phyloP scores from a whole-genome alignment of 768 basidiomycete species.

The Clavulina sp. region DNA sequence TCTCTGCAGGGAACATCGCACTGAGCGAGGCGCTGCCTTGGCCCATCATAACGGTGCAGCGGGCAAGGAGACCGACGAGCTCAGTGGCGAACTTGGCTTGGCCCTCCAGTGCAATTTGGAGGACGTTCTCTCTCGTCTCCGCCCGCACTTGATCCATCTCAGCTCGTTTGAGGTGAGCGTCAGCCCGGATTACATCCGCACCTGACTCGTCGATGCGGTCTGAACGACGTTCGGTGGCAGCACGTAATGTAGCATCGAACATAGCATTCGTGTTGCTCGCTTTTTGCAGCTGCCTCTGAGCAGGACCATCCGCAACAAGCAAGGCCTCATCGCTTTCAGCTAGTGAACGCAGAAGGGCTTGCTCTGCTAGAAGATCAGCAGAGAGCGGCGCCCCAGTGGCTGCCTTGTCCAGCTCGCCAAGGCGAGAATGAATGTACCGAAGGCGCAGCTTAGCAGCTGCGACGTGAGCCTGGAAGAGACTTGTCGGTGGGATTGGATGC shows the following conservation, averaged over 20 bases:
- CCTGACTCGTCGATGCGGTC: slow-evolving; percentile 59
- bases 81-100: slow-evolving; percentile 52
- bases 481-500: too few species aligned
- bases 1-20: slow-evolving; percentile 1
- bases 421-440: slow-evolving; percentile 40
- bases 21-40: slow-evolving; percentile 33
- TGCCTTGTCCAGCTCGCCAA: slow-evolving; percentile 30
- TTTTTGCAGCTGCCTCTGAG: slow-evolving; percentile 42
- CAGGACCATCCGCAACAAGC: slow-evolving; percentile 37
- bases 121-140: slow-evolving; percentile 44
- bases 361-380: slow-evolving; percentile 54
- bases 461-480: slow-evolving; percentile 53
- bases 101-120: slow-evolving; percentile 40
- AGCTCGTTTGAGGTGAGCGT: slow-evolving; percentile 43
- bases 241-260: slow-evolving; percentile 76
- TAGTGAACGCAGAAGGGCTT: slow-evolving; percentile 45
- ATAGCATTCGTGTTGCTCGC: slow-evolving; percentile 61
- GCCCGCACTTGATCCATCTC: slow-evolving; percentile 56
- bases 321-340: slow-evolving; percentile 54
- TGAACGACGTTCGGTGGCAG: slow-evolving; percentile 59
- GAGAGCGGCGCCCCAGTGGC: slow-evolving; percentile 22
- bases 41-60: slow-evolving; percentile 55
- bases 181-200: slow-evolving; percentile 52
- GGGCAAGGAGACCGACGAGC: slow-evolving; percentile 64
- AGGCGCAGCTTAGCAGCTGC: slow-evolving; percentile 52